A percentile compares a stretch with the other conserved stretches of the same genome.
Evolutionary conservation across 257 asterid genomes (phyloP).

Genomic region (Lavandula angustifolia): DNA sequence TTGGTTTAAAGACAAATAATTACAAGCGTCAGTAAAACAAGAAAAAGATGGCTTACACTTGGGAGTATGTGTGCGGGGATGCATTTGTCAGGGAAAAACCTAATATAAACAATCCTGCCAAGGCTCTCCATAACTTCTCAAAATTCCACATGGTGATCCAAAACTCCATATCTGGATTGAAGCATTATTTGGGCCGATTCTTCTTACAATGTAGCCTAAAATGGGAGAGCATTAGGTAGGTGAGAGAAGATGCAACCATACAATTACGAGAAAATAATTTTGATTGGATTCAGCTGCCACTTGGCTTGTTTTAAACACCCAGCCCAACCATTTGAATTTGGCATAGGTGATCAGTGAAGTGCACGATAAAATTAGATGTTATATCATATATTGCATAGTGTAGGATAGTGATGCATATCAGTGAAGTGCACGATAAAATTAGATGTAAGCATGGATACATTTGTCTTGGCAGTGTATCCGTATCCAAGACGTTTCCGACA

Average conservation of each 20-base stretch:
- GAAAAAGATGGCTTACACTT: conserved; percentile 55
- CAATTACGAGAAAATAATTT: conserved; percentile 17
- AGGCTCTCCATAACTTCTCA: conserved; percentile 44
- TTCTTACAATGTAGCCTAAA: conserved; percentile 30
- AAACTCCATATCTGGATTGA: conserved; percentile 30
- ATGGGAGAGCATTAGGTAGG: conserved; percentile 33
- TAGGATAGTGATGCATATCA: too few relatives aligned
- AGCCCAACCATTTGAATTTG: neutral
- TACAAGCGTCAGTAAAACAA: conserved; percentile 39
- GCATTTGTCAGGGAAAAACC: conserved; percentile 54
- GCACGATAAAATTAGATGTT: too few relatives aligned
- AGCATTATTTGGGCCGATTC: conserved; percentile 28
- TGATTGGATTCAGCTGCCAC: conserved; percentile 8
- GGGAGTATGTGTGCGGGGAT: conserved; percentile 43
- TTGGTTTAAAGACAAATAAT: conserved; percentile 32
- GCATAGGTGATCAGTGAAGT: neutral
- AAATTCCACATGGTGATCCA: conserved; percentile 32
- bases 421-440: too few relatives aligned
- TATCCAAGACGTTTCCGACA: too few relatives aligned
- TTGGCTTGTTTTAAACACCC: neutral
- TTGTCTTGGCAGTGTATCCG: too few relatives aligned
- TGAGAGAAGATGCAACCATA: conserved; percentile 8
- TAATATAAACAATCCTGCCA: conserved; percentile 51
- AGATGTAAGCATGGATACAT: too few relatives aligned
- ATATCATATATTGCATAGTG: too few relatives aligned